A percentile compares a stretch with the other conserved stretches of the same genome.
Conservation (phyloP, 2,329 filamentous ascomycete species). For the Trichoderma sp. region DNA sequence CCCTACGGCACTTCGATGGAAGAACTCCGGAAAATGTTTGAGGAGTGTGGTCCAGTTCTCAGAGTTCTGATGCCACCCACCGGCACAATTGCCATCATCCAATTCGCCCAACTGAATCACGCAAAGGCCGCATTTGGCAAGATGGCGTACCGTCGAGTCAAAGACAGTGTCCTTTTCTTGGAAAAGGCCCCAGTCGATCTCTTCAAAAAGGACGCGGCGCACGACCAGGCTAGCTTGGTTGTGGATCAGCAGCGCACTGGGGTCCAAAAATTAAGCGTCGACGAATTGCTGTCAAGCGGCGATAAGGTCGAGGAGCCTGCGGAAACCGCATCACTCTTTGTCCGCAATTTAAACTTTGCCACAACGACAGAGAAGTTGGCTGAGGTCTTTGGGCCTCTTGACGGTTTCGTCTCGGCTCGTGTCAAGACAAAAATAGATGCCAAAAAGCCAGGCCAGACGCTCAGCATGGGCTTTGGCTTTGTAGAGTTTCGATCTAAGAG, state of each 20-base stretch:
- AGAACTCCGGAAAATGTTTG: constrained; percentile 77
- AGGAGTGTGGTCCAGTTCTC: constrained; percentile 78
- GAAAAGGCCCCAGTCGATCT: constrained; percentile 89
- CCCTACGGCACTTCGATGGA: constrained; percentile 76
- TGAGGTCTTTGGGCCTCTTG: constrained; percentile 74
- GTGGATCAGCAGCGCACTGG: constrained; percentile 40
- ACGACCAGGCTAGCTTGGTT: constrained; percentile 30
- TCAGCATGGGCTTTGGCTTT: constrained; percentile 98
- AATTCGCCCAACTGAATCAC: constrained; percentile 76
- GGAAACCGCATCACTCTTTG: constrained; percentile 78
- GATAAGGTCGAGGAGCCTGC: constrained; percentile 52
- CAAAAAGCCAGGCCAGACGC: constrained; percentile 81
- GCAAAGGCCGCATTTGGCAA: constrained; percentile 80
- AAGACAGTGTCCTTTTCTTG: constrained; percentile 85
- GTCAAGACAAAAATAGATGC: constrained; percentile 93
- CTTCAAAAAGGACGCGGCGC: constrained; percentile 47
- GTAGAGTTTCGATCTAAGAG: constrained; percentile 78
- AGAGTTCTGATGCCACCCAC: constrained; percentile 88
- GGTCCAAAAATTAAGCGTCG: constrained; percentile 62
- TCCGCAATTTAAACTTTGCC: constrained; percentile 89
- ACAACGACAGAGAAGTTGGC: constrained; percentile 76
- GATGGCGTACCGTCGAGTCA: constrained; percentile 85
- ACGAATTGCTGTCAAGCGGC: constrained; percentile 63
- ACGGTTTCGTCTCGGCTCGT: constrained; percentile 82
- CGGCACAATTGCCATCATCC: constrained; percentile 89